Conservation (phyloP, 805 yeast genomes). For the Blastobotrys americana region DNA sequence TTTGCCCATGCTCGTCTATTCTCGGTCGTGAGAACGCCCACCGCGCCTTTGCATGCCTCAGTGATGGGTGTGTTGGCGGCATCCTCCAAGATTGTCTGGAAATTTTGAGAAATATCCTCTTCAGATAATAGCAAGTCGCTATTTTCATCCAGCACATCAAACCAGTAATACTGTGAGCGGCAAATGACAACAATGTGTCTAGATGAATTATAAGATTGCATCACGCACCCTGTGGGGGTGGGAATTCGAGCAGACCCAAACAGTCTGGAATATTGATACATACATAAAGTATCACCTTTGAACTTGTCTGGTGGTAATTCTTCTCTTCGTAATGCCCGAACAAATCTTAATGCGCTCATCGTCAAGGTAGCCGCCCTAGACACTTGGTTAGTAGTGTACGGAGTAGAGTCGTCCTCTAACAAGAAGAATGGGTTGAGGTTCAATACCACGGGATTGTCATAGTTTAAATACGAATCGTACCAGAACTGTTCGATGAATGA, state of each 20-base stretch:
- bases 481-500: slow-evolving; percentile 91
- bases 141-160: slow-evolving; percentile 73
- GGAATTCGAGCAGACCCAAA: slow-evolving; percentile 89
- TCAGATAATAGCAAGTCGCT: slow-evolving; percentile 68
- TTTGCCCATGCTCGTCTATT: slow-evolving; percentile 83
- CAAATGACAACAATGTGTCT: slow-evolving; percentile 77
- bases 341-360: slow-evolving; percentile 68
- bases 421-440: slow-evolving; percentile 86
- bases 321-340: slow-evolving; percentile 67
- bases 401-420: slow-evolving; percentile 85
- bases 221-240: slow-evolving; percentile 69
- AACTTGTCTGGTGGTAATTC: slow-evolving; percentile 66
- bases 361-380: slow-evolving; percentile 77
- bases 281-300: slow-evolving; percentile 59
- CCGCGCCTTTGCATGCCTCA: slow-evolving; percentile 67
- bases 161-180: slow-evolving; percentile 90
- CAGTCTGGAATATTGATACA: slow-evolving; percentile 84
- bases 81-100: slow-evolving; percentile 69
- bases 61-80: slow-evolving; percentile 44
- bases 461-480: slow-evolving; percentile 83
- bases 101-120: slow-evolving; percentile 65
- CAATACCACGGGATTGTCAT: slow-evolving; percentile 76
- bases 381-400: slow-evolving; percentile 40
- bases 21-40: slow-evolving; percentile 87
- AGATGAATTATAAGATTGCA: slow-evolving; percentile 71